Conservation (phyloP, 2,329 filamentous ascomycete species). For the Clathrospora elynae region DNA sequence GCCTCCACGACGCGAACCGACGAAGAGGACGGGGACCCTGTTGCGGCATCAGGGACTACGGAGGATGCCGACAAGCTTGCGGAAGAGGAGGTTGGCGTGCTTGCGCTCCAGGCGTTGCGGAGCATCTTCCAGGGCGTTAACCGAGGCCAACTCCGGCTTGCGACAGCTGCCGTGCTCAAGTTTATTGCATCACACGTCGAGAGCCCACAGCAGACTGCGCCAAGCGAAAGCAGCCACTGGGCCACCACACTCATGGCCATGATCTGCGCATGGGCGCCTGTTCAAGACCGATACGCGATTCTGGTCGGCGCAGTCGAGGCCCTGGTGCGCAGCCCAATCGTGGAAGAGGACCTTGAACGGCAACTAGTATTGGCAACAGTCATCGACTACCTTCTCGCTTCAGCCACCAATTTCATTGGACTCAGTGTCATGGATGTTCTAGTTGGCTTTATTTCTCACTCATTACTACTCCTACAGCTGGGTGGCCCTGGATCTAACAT, state of each 20-base stretch:
- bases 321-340: conserved; percentile 69
- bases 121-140: conserved; percentile 84
- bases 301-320: conserved; percentile 80
- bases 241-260: conserved; percentile 80
- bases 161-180: conserved; percentile 72
- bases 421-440: conserved; percentile 95
- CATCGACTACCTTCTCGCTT: conserved; percentile 80
- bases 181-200: conserved; percentile 63
- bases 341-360: conserved; percentile 71
- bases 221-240: conserved; percentile 67
- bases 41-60: conserved; percentile 76
- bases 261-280: conserved; percentile 84
- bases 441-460: conserved; percentile 81
- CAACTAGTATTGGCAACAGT: conserved; percentile 78
- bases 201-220: conserved; percentile 45
- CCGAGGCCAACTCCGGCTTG: conserved; percentile 77
- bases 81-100: conserved; percentile 83
- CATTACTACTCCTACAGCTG: conserved; percentile 75
- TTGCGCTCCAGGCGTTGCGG: conserved; percentile 85
- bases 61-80: conserved; percentile 87
- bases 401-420: conserved; percentile 90
- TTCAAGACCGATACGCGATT: conserved; percentile 92
- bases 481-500: conserved; percentile 51
- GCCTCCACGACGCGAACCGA: conserved; percentile 75
- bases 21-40: conserved; percentile 67